phyloP scores from a whole-genome alignment of 164 flowering plant genomes.

The Malania oleifera region DNA sequence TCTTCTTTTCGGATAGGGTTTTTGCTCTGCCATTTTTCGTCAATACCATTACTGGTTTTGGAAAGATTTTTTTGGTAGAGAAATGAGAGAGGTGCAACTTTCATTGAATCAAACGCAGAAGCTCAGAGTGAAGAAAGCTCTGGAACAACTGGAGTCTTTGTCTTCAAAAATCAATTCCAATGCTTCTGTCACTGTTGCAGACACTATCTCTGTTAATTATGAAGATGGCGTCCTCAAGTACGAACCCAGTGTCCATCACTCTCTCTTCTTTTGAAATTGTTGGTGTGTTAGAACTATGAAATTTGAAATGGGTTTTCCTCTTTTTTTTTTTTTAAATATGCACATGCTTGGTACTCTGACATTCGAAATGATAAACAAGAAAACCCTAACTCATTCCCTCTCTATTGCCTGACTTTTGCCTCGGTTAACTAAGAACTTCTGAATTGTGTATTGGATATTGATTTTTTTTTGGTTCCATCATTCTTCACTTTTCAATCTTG shows the following conservation, averaged over 20 bases:
- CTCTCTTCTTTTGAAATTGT: no score
- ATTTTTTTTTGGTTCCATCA: neutral
- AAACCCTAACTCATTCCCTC: no score
- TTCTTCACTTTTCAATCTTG: neutral
- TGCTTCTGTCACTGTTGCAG: conserved; percentile 81
- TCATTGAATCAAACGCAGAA: conserved; percentile 81
- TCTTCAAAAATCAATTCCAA: conserved; percentile 45
- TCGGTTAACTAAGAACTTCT: no score
- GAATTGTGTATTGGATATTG: no score
- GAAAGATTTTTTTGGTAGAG: conserved; percentile 1
- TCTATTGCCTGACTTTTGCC: no score
- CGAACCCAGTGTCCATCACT: neutral
- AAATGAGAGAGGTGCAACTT: conserved; percentile 62
- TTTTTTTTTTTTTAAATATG: no score
- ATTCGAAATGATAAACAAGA: no score
- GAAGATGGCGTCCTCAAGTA: conserved; percentile 94
- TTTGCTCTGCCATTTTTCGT: neutral
- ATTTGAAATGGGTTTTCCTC: no score
- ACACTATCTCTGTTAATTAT: conserved; percentile 66
- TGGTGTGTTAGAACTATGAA: no score
- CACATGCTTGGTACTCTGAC: no score
- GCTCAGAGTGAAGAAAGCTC: conserved; percentile 58
- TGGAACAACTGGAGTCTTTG: conserved; percentile 57
- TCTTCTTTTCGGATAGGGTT: no score
- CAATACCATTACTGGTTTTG: neutral